Evolutionary conservation across 495 filamentous ascomycete genomes (phyloP).

Genomic region (Penicillium herquei): DNA sequence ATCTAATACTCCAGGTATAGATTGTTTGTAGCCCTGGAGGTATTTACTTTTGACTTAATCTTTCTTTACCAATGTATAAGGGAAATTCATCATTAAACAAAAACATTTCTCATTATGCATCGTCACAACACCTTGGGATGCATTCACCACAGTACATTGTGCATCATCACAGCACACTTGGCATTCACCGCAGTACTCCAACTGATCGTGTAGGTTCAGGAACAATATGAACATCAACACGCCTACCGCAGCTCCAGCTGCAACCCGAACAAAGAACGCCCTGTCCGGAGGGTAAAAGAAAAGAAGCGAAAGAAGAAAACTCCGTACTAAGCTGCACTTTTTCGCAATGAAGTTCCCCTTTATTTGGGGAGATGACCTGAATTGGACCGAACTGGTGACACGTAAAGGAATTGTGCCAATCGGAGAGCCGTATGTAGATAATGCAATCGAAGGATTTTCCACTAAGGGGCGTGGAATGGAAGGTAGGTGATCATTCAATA

Average conservation of each 20-base stretch:
- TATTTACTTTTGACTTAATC: background rate
- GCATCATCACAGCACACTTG: no score
- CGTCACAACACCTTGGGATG: no score
- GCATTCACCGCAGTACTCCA: background rate
- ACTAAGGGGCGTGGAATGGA: background rate
- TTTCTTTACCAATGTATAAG: background rate
- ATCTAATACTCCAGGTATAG: background rate
- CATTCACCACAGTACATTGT: no score
- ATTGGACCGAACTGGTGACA: background rate
- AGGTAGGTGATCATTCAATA: conserved; percentile 17
- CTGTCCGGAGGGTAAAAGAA: background rate
- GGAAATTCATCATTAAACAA: background rate
- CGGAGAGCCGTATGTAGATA: background rate
- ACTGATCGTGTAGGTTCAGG: background rate
- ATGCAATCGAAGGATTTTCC: background rate
- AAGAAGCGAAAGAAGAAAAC: background rate
- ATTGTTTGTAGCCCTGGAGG: no score
- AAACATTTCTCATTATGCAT: background rate
- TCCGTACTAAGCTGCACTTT: background rate
- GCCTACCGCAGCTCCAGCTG: background rate
- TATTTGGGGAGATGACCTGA: no score
- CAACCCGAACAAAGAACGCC: background rate
- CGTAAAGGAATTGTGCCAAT: background rate
- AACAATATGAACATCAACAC: background rate
- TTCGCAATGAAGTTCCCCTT: no score